A percentile compares a stretch with the other conserved stretches of the same genome.
phyloP scores from a whole-genome alignment of 108 stramenopile species.

The Skeletonema marinoi region DNA sequence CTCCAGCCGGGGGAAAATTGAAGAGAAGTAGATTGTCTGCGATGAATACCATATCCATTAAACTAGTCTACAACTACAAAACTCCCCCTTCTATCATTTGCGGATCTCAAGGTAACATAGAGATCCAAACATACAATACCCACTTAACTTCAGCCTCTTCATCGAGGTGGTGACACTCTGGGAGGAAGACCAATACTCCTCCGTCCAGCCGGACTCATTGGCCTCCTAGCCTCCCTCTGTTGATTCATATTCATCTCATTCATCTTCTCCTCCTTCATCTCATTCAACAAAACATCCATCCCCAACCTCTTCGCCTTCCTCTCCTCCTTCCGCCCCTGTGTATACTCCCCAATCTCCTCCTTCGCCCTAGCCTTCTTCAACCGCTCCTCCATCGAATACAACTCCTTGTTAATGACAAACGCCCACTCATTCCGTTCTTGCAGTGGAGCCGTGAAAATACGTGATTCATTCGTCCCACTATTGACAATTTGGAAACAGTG shows the following conservation, averaged over 20 bases:
- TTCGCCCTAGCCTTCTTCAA: constrained; percentile 10
- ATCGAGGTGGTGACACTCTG: not conserved
- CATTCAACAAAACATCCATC: not conserved
- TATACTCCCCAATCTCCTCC: not conserved
- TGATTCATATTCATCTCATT: not conserved
- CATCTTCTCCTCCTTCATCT: not conserved
- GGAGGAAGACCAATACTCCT: not conserved
- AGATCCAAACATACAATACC: not conserved
- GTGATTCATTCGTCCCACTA: constrained; percentile 29
- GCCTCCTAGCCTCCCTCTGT: not conserved
- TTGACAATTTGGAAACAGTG: constrained; percentile 64
- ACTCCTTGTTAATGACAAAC: constrained; percentile 57
- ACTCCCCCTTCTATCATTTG: too few relatives aligned
- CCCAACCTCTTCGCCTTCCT: not conserved
- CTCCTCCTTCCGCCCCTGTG: not conserved
- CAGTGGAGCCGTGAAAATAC: constrained; percentile 57
- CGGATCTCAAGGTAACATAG: not conserved
- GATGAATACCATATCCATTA: not conserved
- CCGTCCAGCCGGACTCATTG: not conserved
- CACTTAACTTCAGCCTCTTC: not conserved
- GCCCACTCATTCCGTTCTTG: constrained; percentile 66
- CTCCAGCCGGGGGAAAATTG: too few relatives aligned
- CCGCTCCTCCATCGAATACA: constrained; percentile 54
- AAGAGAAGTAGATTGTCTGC: too few relatives aligned
- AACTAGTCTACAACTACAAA: not conserved